Evolutionary conservation across 2,329 filamentous ascomycete genomes (phyloP).

Genomic region (Cyphellophora attinorum): DNA sequence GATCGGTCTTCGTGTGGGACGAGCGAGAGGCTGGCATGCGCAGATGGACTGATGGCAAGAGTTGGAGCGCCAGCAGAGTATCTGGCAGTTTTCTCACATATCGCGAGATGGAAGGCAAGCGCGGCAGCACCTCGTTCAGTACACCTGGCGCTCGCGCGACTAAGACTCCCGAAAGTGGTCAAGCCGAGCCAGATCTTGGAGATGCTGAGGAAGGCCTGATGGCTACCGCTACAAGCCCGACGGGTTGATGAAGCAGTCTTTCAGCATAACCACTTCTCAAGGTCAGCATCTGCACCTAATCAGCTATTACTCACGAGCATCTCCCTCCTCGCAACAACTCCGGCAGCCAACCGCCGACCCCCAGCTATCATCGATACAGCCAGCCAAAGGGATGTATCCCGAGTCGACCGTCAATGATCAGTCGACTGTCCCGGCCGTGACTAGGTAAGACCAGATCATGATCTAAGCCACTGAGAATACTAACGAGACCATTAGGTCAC

Average conservation of each 20-base stretch:
- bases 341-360: slow-evolving; percentile 76
- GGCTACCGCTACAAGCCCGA: slow-evolving; percentile 93
- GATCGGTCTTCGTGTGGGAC: slow-evolving; percentile 99
- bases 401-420: slow-evolving; percentile 87
- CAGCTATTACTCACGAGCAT: slow-evolving; percentile 84
- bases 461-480: too few relatives aligned
- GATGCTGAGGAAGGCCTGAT: slow-evolving; percentile 66
- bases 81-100: slow-evolving; percentile 97
- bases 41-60: slow-evolving; percentile 97
- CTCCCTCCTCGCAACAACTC: slow-evolving; percentile 61
- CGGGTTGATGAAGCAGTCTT: slow-evolving; percentile 98
- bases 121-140: slow-evolving; percentile 64
- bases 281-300: slow-evolving; percentile 93
- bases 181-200: slow-evolving; percentile 69
- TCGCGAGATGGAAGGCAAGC: slow-evolving; percentile 96
- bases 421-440: slow-evolving; percentile 69
- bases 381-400: slow-evolving; percentile 91
- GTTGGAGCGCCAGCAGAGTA: slow-evolving; percentile 95
- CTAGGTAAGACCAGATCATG: too few relatives aligned
- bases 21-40: slow-evolving; percentile 97
- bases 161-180: slow-evolving; percentile 75
- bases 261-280: slow-evolving; percentile 89
- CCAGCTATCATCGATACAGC: slow-evolving; percentile 68
- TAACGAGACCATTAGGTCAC: too few relatives aligned
- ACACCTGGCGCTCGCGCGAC: slow-evolving; percentile 46